Evolutionary conservation across 441 rosid genomes (phyloP).

Genomic region (Corymbia citriodora): DNA sequence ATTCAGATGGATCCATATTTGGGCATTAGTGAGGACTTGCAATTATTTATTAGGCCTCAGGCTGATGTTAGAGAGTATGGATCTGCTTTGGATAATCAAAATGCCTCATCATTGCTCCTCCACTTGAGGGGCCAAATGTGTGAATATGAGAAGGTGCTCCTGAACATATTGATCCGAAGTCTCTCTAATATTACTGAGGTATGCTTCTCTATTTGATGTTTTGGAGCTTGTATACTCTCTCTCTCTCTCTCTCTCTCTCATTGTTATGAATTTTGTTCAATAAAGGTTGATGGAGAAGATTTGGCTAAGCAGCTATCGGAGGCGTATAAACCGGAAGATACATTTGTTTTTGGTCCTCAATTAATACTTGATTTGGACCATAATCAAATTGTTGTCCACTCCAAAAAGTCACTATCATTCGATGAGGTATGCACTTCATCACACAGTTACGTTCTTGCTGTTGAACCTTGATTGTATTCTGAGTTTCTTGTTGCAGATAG

Average conservation of each 20-base stretch:
- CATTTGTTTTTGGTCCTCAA: constrained; percentile 61
- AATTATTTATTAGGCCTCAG: constrained; percentile 60
- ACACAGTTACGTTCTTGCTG: not conserved
- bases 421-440: constrained; percentile 57
- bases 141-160: constrained; percentile 39
- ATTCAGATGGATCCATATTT: constrained; percentile 86
- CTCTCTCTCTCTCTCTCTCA: constrained; percentile 5
- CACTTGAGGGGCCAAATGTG: constrained; percentile 47
- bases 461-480: not conserved
- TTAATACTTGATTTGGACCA: constrained; percentile 36
- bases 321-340: constrained; percentile 85
- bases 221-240: not conserved
- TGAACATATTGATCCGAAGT: constrained; percentile 40
- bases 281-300: constrained; percentile 63
- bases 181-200: constrained; percentile 64
- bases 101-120: constrained; percentile 46
- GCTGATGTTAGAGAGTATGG: constrained; percentile 66
- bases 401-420: constrained; percentile 76
- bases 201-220: not conserved
- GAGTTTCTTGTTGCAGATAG: not conserved
- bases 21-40: constrained; percentile 61
- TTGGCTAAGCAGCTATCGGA: constrained; percentile 58
- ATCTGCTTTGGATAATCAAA: constrained; percentile 53
- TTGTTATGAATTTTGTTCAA: constrained; percentile 13
- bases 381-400: constrained; percentile 39